Base-by-base conservation (phyloP, 331 rosid genomes). In the Dryas integrifolia region DNA sequence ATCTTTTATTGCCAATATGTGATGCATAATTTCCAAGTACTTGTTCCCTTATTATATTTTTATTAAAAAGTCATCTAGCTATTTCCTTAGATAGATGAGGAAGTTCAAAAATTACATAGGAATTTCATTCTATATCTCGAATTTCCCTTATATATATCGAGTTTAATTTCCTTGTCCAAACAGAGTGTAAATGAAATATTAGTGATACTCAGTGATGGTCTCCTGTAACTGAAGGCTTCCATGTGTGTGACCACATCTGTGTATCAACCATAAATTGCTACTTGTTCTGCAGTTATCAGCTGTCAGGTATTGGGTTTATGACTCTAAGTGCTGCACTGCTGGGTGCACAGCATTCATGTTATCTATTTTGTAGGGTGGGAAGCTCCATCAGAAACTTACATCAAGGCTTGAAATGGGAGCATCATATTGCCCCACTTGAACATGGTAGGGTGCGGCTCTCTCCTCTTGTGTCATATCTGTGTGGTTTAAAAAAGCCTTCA, bases 301-400 rank as follows among this genome's bases (percentile, higher is more conserved):
- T 15, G 10, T 4, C 38, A 9, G 9, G 5, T 1, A 15, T 50
- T 4, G 40, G 38, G 0, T 51, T 68, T 18, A n/a, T 51, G 61
- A 7, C 38, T 68, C 61, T 30, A 49, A 68, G 45, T 67, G 13
- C 47, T 38, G 48, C 47, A 50, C 48, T 38, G 16, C 47, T 50
- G 49, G 48, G 4, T 51, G n/a, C 48, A 14, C 56, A 1, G 18
- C 44, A 26, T 59, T 47, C 58, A 5, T 72, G 12, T 58, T 3
- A 2, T 72, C 68, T 45, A n/a, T 4, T 6, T 46, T 72, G 68
- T 61, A 58, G 59, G 76, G 48, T 72, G 76, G 8, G 68, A 58
- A 72, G 68, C 35, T 72, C 59, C 68, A 58, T 58, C 76, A 58
- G 59, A 46, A 9, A 62, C 76, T 72, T 59, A n/a, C 76, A 72